A percentile compares a stretch with the other conserved stretches of the same genome.
Evolutionary conservation across 352 stramenopile genomes (phyloP).

Genomic region (Phytophthora rubi): DNA sequence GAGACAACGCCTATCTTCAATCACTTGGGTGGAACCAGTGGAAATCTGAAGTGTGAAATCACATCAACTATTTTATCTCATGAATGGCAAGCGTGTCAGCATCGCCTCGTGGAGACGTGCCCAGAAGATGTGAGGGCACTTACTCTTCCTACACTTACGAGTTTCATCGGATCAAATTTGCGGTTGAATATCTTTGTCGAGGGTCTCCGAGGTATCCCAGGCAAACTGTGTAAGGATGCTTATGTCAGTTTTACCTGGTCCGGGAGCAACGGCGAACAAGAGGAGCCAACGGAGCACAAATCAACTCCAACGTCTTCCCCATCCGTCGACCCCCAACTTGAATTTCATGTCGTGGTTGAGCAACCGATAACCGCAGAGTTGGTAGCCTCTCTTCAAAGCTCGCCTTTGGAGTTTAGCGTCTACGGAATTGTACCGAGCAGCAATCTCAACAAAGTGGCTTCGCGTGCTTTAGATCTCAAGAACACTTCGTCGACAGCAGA

Average conservation of each 20-base stretch:
- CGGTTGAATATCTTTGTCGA: conserved; percentile 62
- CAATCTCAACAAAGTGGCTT: conserved; percentile 77
- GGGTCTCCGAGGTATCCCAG: conserved; percentile 62
- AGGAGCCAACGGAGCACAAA: conserved; percentile 42
- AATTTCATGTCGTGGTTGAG: conserved; percentile 69
- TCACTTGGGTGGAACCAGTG: conserved; percentile 42
- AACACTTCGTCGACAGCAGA: conserved; percentile 24
- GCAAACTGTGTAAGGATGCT: conserved; percentile 75
- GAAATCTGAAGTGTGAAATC: conserved; percentile 64
- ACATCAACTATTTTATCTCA: conserved; percentile 69
- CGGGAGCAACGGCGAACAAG: conserved; percentile 2
- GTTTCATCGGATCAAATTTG: conserved; percentile 63
- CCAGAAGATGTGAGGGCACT: conserved; percentile 47
- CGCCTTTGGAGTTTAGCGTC: conserved; percentile 63
- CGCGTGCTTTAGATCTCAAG: conserved; percentile 47
- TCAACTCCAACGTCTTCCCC: conserved; percentile 52
- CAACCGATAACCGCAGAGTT: conserved; percentile 57
- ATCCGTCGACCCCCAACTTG: conserved; percentile 64
- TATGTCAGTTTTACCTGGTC: conserved; percentile 68
- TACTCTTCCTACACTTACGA: conserved; percentile 47
- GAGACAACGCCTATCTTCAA: conserved; percentile 72
- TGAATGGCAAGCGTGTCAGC: conserved; percentile 77
- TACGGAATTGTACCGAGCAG: conserved; percentile 81
- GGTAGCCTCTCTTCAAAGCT: conserved; percentile 45
- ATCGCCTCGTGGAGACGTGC: conserved; percentile 65